These are phyloP conservation scores for Penicillium italicum DNA, from an alignment of 2,329 filamentous ascomycete genomes.

Conservation along the genomic window DNA sequence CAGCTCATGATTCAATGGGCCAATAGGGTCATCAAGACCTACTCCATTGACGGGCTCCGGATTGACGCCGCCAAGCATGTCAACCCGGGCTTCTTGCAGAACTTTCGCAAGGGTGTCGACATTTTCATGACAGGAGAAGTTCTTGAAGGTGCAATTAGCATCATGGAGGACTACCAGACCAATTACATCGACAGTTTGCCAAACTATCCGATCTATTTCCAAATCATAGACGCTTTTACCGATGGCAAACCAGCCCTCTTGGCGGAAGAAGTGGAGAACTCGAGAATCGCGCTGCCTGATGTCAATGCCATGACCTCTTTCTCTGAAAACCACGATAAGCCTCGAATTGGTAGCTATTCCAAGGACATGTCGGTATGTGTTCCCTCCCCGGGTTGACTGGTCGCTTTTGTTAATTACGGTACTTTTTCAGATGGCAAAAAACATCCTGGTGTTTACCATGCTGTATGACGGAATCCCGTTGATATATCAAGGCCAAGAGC, in stretches of 20 bases:
- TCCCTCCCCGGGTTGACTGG: not conserved
- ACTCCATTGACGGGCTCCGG: conserved; percentile 49
- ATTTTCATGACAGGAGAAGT: conserved; percentile 49
- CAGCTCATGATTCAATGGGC: conserved; percentile 43
- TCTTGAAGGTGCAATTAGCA: conserved; percentile 32
- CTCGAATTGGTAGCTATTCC: conserved; percentile 52
- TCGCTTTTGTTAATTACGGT: conserved; percentile 1
- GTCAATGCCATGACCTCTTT: conserved; percentile 51
- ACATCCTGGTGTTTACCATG: conserved; percentile 60
- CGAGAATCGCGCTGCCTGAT: conserved; percentile 36
- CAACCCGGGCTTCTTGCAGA: conserved; percentile 39
- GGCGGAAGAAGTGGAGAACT: conserved; percentile 20
- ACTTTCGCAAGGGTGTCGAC: conserved; percentile 34
- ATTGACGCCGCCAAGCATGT: conserved; percentile 51
- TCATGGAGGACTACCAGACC: conserved; percentile 42
- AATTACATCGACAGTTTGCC: conserved; percentile 42
- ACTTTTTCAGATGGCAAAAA: conserved; percentile 49
- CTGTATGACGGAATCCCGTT: conserved; percentile 53
- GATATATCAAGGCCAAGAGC: conserved; percentile 50
- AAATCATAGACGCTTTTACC: conserved; percentile 34
- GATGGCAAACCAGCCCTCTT: conserved; percentile 29
- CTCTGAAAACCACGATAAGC: conserved; percentile 58
- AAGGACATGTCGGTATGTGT: conserved; percentile 47
- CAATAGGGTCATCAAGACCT: conserved; percentile 39
- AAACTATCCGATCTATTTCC: conserved; percentile 44